Base-by-base conservation (phyloP, 257 asterid species). In the Nicotiana knightiana region DNA sequence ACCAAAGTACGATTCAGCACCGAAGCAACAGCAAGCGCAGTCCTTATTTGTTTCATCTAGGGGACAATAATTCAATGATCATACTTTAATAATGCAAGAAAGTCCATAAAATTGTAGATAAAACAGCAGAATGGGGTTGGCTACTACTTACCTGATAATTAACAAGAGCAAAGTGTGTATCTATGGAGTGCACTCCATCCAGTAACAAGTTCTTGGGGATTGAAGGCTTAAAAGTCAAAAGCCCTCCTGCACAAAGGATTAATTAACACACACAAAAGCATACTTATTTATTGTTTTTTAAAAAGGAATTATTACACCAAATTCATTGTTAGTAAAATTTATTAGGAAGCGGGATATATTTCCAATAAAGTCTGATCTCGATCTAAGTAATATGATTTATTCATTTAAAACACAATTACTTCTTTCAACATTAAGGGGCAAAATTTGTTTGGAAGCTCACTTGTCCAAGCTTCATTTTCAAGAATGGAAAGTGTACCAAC, bases 31-130 rank as follows among this genome's bases (percentile, higher is more conserved):
- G 97, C 97, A 87, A 96, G 97, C 59, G 99, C 99, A 81, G 92
- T 92, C 86, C 99, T 91, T 91, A 94, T 92, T 85, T 96, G 99
- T 89, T 93, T 96, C 39, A 94, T 90, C 99, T 96, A 92, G 85
- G 87, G 79, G 75, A 82, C 46, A 82, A 84, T 68, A 33, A 82
- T 61, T 65, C 26, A 71, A 54, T 15, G 3, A 83, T 37, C 67
- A 79, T 67, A 63, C 35, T 84, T 73, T 17, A 26, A 39, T 26
- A 21, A 32, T 43, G 13, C 54, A 79, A 61, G 15, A 26, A 46
- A 46, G 59, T 21, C 37, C 30, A 59, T 75, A 13, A 9, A 24
- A 32, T 63, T 68, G 9, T 9, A 67, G 78, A 55, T 83, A 84
- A 78, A 81, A 17, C 64, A 65, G 51, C 67, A 70, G 67, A 80